Conservation (phyloP, 352 stramenopile species). For the Phytopythium montanum region DNA sequence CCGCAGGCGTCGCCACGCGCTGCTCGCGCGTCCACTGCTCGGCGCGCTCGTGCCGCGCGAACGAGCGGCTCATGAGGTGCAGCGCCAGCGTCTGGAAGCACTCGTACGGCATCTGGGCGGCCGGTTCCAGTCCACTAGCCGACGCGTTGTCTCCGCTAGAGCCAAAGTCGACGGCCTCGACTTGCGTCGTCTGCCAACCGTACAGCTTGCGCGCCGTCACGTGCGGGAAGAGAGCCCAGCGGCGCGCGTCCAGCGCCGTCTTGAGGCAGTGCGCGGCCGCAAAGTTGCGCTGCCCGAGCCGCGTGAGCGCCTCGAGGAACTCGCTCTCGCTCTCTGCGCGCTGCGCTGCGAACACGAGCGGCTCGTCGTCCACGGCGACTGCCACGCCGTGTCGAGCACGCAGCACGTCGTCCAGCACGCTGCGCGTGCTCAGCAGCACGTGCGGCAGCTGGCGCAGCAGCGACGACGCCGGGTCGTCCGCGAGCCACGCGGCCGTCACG, state of each 20-base stretch:
- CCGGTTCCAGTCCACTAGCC: background rate
- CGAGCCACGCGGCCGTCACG: constrained; percentile 24
- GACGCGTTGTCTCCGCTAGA: constrained; percentile 1
- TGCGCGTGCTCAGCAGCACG: constrained; percentile 32
- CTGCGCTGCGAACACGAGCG: constrained; percentile 35
- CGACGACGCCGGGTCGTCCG: constrained; percentile 10
- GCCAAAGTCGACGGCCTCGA: constrained; percentile 22
- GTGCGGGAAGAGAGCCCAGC: constrained; percentile 47
- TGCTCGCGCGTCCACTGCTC: constrained; percentile 36
- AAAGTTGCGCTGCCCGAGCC: constrained; percentile 29
- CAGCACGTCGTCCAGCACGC: constrained; percentile 32
- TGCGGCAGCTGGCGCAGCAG: constrained; percentile 23
- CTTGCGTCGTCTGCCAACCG: constrained; percentile 43
- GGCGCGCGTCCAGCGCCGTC: constrained; percentile 21
- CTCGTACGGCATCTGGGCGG: constrained; percentile 29
- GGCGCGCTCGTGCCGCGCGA: constrained; percentile 33
- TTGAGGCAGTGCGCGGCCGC: constrained; percentile 33
- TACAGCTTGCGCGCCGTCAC: constrained; percentile 36
- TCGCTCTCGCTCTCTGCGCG: constrained; percentile 36
- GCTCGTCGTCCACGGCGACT: constrained; percentile 22
- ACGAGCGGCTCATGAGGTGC: constrained; percentile 27
- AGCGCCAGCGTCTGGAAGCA: constrained; percentile 37
- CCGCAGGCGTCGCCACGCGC: constrained; percentile 35
- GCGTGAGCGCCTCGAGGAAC: constrained; percentile 21
- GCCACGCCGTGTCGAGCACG: constrained; percentile 8